Evolutionary conservation across 306 rosid species (phyloP).

Genomic region (Cicer judaicum): DNA sequence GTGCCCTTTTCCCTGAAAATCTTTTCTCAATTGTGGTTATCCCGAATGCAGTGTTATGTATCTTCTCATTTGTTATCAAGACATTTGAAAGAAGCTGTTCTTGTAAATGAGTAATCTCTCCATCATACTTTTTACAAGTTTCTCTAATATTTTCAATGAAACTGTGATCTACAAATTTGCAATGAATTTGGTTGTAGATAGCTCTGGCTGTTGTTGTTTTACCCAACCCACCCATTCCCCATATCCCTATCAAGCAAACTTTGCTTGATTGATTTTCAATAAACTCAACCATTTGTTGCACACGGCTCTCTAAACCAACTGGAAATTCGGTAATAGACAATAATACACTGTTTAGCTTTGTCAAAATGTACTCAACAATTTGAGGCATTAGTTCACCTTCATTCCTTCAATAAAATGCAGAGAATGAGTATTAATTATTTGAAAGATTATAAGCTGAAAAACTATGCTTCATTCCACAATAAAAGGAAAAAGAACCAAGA

Average conservation of each 20-base stretch:
- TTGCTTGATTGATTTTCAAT: background rate
- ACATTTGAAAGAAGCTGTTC: constrained; percentile 26
- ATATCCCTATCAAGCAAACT: constrained; percentile 18
- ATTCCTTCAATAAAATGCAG: background rate
- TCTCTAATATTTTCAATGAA: constrained; percentile 34
- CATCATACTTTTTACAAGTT: background rate
- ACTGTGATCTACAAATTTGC: background rate
- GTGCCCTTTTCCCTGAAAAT: background rate
- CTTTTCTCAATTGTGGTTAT: background rate
- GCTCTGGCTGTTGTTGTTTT: no score
- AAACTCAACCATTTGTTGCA: background rate
- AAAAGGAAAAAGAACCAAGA: no score
- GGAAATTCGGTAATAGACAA: constrained; percentile 1
- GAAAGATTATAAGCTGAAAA: background rate
- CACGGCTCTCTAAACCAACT: constrained; percentile 25
- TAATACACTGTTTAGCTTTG: background rate
- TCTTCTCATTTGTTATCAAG: background rate
- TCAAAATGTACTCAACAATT: background rate
- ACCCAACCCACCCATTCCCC: constrained; percentile 35
- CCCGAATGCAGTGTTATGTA: background rate
- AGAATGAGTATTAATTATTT: background rate
- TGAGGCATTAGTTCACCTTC: background rate
- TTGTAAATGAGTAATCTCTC: constrained; percentile 22
- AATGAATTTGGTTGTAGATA: no score
- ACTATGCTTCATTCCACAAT: no score